Base-by-base conservation (phyloP, 495 filamentous ascomycete genomes). In the Xylaria acuta region DNA sequence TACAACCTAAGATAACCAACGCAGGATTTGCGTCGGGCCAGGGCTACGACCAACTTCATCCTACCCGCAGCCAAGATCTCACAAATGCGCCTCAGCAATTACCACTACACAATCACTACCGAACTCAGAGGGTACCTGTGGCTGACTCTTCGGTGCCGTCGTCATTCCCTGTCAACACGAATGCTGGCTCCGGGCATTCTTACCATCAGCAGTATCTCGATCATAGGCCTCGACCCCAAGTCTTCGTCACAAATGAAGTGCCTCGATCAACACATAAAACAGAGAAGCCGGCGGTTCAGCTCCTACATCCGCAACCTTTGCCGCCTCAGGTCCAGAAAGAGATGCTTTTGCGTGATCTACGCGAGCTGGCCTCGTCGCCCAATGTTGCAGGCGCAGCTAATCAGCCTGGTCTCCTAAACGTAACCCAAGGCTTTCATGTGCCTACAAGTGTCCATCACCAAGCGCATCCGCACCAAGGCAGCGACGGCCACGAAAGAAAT, bases 241-340 rank as follows among this genome's bases (percentile, higher is more conserved):
- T 79, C 12, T 73, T 70, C 51, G 60, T 78, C n/a, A 43, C 40
- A 6, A 72, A 72, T 25, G 65, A 76, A 36, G 25, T 75, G 8
- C 60, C 20, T 49, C 70, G 45, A 41, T 20, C 71, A 16, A 72
- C 66, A 32, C 70, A 73, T 9, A 67, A 73, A 32, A 54, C 56
- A 27, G 74, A 49, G 27, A 73, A 74, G 25, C 74, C 82, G 36
- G 84, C 83, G 43, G 76, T 84, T 40, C 82, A 83, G 51, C 80
- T 88, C 6, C 73, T 86, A 8, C 86, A 88, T 67, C 87, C 86
- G 0, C 87, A 88, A 70, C 86, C 87, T 20, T 74, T 88, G 32
- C 87, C 84, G n/a, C 85, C 84, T 1, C 84, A 86, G 30, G 84
- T 84, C 9, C 84, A 85, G 34, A 84, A 82, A 51, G 82, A 79